phyloP scores from a whole-genome alignment of 2,329 filamentous ascomycete genomes.

The Macrophomina phaseolina region DNA sequence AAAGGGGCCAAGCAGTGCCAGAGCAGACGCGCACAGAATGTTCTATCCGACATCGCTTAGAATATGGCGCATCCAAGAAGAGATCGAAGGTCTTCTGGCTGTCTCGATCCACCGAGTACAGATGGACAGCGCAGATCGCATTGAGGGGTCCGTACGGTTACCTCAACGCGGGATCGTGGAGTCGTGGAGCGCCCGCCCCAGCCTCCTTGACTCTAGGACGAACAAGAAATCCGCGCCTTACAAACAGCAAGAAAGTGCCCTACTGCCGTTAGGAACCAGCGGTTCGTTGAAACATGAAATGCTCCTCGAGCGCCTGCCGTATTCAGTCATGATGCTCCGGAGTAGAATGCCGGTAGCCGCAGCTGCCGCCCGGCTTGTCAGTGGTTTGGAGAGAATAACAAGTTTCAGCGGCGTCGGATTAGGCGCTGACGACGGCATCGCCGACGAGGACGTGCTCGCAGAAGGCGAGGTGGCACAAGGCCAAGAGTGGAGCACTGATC shows the following conservation, averaged over 20 bases:
- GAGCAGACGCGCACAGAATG: conserved; percentile 79
- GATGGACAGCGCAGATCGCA: conserved; percentile 38
- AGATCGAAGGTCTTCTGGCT: conserved; percentile 76
- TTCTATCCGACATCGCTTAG: conserved; percentile 87
- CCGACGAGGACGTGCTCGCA: conserved; percentile 39
- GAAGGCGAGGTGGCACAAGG: conserved; percentile 17
- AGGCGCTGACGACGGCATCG: conserved; percentile 26
- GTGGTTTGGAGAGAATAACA: conserved; percentile 71
- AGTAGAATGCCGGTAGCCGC: conserved; percentile 37
- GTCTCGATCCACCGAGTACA: conserved; percentile 68
- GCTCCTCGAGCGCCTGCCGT: conserved; percentile 85
- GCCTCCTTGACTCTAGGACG: neutral
- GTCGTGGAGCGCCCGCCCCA: conserved; percentile 39
- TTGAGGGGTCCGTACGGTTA: conserved; percentile 31
- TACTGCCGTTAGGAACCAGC: conserved; percentile 60
- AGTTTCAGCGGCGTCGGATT: conserved; percentile 64
- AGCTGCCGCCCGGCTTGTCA: conserved; percentile 43
- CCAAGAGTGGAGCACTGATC: conserved; percentile 53
- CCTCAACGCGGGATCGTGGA: conserved; percentile 37
- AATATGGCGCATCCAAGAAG: conserved; percentile 82
- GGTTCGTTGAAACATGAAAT: conserved; percentile 73
- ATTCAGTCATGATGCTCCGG: conserved; percentile 70
- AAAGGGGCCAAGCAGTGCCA: conserved; percentile 36
- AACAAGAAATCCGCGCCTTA: neutral
- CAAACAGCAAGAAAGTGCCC: conserved; percentile 29